Conservation (phyloP, 2,329 filamentous ascomycete species). For the Phialophora verrucosa region DNA sequence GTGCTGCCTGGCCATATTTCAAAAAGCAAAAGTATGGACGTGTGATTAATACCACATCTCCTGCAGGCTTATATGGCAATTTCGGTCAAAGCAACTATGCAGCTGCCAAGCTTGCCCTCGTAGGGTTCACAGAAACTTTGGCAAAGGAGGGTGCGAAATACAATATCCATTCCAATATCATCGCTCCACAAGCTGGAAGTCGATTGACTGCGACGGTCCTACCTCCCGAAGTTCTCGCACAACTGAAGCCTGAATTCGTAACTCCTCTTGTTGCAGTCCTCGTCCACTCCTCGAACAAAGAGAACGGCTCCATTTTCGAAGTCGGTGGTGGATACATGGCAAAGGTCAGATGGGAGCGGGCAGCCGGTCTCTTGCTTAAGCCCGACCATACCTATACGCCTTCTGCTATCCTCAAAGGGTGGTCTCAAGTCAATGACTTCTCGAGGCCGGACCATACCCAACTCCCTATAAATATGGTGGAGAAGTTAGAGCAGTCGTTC, state of each 20-base stretch:
- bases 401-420: conserved; percentile 82
- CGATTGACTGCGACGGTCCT: conserved; percentile 95
- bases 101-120: conserved; percentile 56
- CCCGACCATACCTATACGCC: conserved; percentile 86
- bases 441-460: conserved; percentile 54
- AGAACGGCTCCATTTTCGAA: conserved; percentile 86
- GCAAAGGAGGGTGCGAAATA: conserved; percentile 97
- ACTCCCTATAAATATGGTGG: no score
- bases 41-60: conserved; percentile 94
- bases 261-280: conserved; percentile 80
- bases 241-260: conserved; percentile 60
- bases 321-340: conserved; percentile 87
- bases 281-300: conserved; percentile 82
- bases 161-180: conserved; percentile 92
- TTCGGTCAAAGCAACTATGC: conserved; percentile 95
- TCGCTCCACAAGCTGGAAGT: conserved; percentile 93
- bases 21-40: conserved; percentile 98
- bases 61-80: conserved; percentile 90
- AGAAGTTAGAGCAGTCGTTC: no score
- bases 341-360: conserved; percentile 93
- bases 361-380: conserved; percentile 84
- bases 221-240: conserved; percentile 87
- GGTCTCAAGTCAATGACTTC: conserved; percentile 86
- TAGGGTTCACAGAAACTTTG: conserved; percentile 95
- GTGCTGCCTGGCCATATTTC: conserved; percentile 96